Evolutionary conservation across 179 eudicot genomes (phyloP).

Genomic region (Camellia oleifera): DNA sequence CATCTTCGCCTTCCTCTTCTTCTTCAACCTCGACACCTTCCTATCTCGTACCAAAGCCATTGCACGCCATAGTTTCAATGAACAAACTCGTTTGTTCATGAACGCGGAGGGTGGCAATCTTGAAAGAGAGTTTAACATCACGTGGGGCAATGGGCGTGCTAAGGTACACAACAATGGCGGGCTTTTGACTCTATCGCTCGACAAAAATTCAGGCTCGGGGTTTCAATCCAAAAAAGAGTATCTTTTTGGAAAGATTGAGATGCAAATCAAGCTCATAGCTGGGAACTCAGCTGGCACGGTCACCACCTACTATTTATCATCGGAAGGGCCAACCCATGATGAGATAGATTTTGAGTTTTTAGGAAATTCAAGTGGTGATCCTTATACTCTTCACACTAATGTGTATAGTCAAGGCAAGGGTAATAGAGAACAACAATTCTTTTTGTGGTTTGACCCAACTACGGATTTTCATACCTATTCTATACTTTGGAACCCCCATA

Average conservation of each 20-base stretch:
- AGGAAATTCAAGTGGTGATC: slow-evolving; percentile 17
- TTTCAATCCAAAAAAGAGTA: slow-evolving; percentile 14
- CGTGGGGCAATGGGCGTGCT: slow-evolving; percentile 20
- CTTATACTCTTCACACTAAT: slow-evolving; percentile 21
- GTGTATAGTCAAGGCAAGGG: slow-evolving; percentile 16
- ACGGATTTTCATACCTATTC: slow-evolving; percentile 17
- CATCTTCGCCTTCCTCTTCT: slow-evolving; percentile 12
- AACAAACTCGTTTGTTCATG: slow-evolving; percentile 2
- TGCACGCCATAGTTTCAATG: neutral
- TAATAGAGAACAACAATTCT: slow-evolving; percentile 17
- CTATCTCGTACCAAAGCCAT: neutral
- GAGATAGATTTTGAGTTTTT: slow-evolving; percentile 21
- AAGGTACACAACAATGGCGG: slow-evolving; percentile 5
- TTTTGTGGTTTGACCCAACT: slow-evolving; percentile 20
- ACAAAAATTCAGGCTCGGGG: slow-evolving; percentile 13
- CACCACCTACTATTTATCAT: slow-evolving; percentile 16
- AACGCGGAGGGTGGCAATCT: slow-evolving; percentile 2
- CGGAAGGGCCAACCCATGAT: slow-evolving; percentile 12
- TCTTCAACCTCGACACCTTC: slow-evolving; percentile 12
- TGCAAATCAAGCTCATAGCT: slow-evolving; percentile 14
- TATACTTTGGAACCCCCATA: slow-evolving; percentile 9
- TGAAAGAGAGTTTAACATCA: slow-evolving; percentile 8
- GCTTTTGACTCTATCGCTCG: slow-evolving; percentile 16
- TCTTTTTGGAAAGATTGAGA: slow-evolving; percentile 13
- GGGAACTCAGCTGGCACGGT: slow-evolving; percentile 21